A percentile compares a stretch with the other conserved stretches of the same genome.
phyloP scores from a whole-genome alignment of 768 basidiomycete genomes.

The Rhizopogon vesiculosus region DNA sequence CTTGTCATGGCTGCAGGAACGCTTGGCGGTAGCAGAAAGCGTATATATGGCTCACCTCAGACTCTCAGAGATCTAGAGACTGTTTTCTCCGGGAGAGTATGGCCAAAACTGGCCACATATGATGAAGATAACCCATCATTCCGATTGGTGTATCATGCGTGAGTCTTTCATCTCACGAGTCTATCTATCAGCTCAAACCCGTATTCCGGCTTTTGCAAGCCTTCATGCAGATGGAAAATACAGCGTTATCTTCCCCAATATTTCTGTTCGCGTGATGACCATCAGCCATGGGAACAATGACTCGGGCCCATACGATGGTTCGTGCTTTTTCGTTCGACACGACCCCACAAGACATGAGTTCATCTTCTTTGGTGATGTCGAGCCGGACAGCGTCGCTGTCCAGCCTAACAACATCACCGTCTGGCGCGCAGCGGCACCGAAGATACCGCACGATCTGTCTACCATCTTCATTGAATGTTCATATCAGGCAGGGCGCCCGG shows the following conservation, averaged over 20 bases:
- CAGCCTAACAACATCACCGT: slow-evolving; percentile 61
- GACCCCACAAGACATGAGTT: slow-evolving; percentile 62
- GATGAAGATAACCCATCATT: slow-evolving; percentile 54
- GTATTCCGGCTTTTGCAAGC: slow-evolving; percentile 26
- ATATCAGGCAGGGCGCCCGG: slow-evolving; percentile 67
- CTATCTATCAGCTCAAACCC: slow-evolving; percentile 7
- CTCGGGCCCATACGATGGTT: slow-evolving; percentile 60
- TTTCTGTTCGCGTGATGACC: slow-evolving; percentile 65
- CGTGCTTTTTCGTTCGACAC: slow-evolving; percentile 83
- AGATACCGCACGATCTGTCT: slow-evolving; percentile 62
- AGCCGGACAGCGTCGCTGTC: slow-evolving; percentile 71
- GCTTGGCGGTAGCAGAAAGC: slow-evolving; percentile 53
- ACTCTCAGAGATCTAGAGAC: slow-evolving; percentile 66
- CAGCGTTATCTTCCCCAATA: slow-evolving; percentile 41
- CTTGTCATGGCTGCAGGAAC: slow-evolving; percentile 84
- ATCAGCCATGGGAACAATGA: slow-evolving; percentile 66
- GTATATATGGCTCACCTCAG: slow-evolving; percentile 54
- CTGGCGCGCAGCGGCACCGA: slow-evolving; percentile 79
- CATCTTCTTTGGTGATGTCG: slow-evolving; percentile 93
- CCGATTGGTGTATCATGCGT: slow-evolving; percentile 64
- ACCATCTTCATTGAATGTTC: slow-evolving; percentile 97
- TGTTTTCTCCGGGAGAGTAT: slow-evolving; percentile 73
- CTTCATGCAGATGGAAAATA: slow-evolving; percentile 51
- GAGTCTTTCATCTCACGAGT: slow-evolving; percentile 24
- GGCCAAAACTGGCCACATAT: slow-evolving; percentile 83